phyloP scores from a whole-genome alignment of 1,284 basidiomycete species.

The Clitocybe nebularis region DNA sequence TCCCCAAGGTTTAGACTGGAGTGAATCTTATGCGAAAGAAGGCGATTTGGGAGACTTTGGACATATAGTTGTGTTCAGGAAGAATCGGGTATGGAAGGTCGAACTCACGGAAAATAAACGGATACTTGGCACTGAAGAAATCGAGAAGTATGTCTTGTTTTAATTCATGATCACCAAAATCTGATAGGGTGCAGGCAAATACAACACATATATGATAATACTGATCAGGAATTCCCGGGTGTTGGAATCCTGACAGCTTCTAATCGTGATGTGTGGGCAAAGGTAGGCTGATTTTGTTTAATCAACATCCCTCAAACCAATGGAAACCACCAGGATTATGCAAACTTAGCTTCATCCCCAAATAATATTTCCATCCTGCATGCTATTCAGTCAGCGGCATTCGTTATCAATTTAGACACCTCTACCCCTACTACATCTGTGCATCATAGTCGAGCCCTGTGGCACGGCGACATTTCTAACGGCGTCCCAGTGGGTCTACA shows the following conservation, averaged over 20 bases:
- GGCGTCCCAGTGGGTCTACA: constrained; percentile 50
- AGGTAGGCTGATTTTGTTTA: too few species aligned
- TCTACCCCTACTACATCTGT: constrained; percentile 49
- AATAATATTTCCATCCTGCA: constrained; percentile 65
- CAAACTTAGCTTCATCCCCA: constrained; percentile 48
- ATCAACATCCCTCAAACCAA: constrained; percentile 8
- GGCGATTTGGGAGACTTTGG: constrained; percentile 65
- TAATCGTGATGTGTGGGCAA: constrained; percentile 83
- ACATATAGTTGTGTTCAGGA: constrained; percentile 76
- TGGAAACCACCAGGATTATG: constrained; percentile 53
- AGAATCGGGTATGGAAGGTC: constrained; percentile 77
- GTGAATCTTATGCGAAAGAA: constrained; percentile 61
- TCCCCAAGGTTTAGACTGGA: constrained; percentile 69
- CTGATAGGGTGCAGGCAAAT: constrained; percentile 54
- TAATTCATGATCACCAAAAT: too few species aligned
- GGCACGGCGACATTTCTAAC: constrained; percentile 64
- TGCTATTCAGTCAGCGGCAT: constrained; percentile 78
- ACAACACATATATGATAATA: constrained; percentile 68
- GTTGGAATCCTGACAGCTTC: constrained; percentile 76
- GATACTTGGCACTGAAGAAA: constrained; percentile 66
- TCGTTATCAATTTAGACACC: constrained; percentile 76
- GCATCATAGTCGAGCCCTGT: constrained; percentile 61
- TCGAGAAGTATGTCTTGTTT: constrained; percentile 53
- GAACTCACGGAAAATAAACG: constrained; percentile 51
- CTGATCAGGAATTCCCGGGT: constrained; percentile 57